phyloP scores from a whole-genome alignment of 1,284 basidiomycete genomes.

The Hemileia vastatrix region DNA sequence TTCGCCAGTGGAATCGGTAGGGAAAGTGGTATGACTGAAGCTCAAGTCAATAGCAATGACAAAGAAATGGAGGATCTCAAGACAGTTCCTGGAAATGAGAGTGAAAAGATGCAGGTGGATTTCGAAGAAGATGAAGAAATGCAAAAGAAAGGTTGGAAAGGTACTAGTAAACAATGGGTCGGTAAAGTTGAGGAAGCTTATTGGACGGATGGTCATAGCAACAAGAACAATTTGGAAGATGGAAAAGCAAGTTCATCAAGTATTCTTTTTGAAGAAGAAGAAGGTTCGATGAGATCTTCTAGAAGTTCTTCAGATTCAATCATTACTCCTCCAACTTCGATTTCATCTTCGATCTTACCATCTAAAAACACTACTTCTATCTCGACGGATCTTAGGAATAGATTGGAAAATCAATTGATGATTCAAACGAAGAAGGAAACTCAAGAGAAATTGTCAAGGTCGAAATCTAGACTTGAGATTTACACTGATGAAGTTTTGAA shows the following conservation, averaged over 20 bases:
- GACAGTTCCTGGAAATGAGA: not conserved
- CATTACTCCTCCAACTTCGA: not conserved
- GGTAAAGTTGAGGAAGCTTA: slow-evolving; percentile 37
- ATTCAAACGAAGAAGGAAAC: not conserved
- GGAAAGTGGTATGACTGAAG: slow-evolving; percentile 8
- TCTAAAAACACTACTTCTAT: not conserved
- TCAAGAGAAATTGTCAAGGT: not conserved
- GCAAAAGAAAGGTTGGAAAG: slow-evolving; percentile 36
- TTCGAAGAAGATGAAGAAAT: slow-evolving; percentile 13
- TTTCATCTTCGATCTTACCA: not conserved
- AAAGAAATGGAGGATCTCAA: no score
- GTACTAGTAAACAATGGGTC: slow-evolving; percentile 41
- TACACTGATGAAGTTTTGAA: not conserved
- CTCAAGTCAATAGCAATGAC: not conserved
- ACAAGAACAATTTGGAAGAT: not conserved
- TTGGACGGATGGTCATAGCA: slow-evolving; percentile 26
- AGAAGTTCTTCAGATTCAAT: not conserved
- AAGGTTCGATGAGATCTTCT: no score
- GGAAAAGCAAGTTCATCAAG: not conserved
- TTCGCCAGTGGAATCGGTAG: not conserved
- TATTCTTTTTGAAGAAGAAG: not conserved
- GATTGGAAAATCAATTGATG: not conserved
- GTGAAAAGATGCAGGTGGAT: not conserved
- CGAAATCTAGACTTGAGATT: not conserved
- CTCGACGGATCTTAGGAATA: not conserved